Evolutionary conservation across 2,329 filamentous ascomycete genomes (phyloP).

Genomic region (Ceratocystis colombiana): DNA sequence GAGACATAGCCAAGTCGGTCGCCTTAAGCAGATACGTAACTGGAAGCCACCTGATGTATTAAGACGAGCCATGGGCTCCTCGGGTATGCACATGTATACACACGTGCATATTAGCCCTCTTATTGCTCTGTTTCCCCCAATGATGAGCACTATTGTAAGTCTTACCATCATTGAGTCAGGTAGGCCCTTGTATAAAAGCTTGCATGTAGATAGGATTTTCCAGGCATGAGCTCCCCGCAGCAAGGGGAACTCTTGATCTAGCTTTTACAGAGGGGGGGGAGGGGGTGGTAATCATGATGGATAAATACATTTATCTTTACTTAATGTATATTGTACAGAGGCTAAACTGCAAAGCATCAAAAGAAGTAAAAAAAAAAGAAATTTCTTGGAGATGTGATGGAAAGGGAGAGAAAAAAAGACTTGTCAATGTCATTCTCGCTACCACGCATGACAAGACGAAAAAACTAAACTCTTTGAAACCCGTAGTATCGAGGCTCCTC

Average conservation of each 20-base stretch:
- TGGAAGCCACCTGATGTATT: neutral
- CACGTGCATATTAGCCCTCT: neutral
- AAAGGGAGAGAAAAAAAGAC: constrained; percentile 1
- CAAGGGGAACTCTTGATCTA: neutral
- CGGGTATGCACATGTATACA: neutral
- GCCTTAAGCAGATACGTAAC: neutral
- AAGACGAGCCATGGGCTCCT: no score
- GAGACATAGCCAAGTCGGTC: neutral
- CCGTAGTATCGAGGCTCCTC: neutral
- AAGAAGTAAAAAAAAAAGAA: neutral
- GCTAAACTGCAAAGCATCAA: neutral
- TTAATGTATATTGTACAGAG: neutral
- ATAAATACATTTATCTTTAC: no score
- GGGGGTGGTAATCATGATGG: no score
- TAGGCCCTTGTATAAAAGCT: neutral
- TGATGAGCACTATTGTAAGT: neutral
- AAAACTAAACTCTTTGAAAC: neutral
- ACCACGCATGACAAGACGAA: constrained; percentile 3
- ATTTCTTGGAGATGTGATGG: neutral
- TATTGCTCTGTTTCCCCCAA: neutral
- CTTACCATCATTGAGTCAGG: neutral
- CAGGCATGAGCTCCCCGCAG: constrained; percentile 2
- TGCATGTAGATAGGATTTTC: neutral
- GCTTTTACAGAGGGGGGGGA: neutral
- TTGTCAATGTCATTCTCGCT: constrained; percentile 1